Evolutionary conservation across 768 basidiomycete genomes (phyloP), one percentile per base, ranked within the genome.

Genomic region (Trametes gibbosa): DNA sequence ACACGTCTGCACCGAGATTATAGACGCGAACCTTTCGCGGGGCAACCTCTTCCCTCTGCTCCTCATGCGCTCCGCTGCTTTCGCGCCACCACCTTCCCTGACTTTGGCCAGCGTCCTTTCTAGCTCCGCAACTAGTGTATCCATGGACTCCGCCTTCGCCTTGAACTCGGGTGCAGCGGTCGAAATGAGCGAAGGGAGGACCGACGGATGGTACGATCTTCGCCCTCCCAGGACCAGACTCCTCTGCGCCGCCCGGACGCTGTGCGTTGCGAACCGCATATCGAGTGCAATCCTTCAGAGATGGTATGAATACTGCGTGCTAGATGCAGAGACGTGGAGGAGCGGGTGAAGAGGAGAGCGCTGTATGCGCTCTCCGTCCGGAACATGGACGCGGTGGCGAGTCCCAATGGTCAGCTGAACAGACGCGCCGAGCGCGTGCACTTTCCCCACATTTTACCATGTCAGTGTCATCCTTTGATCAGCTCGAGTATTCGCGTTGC

Each of bases 1-100:
- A 10, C 10, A 32, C 29, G 29, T 32, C 29, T 4, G 19, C 2
- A 24, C 12, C 19, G 1, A 23, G 34, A 12, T 5, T 12, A 50
- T n/a, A 45, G 5, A 4, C 29, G 10, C 29, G 29, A 32, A 92
- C 92, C 93, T 80, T 77, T 93, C 91, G 66, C 93, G 77, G 25
- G 93, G 92, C 13, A 94, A 73, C 66, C 82, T 84, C 79, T 95
- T 95, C 1, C 93, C 89, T 69, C 85, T 86, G 66, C 76, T 81
- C 65, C 79, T 76, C 86, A 92, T 90, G 35, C 88, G 79, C 61
- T 86, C 85, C 32, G 83, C 82, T 24, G 91, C 88, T 70, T 86
- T 92, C 13, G 76, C 65, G 23, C 92, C 88, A 34, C 93, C 93
- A 21, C 93, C 93, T 29, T 76, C 75, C 66, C 87, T 81, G 51